Evolutionary conservation across 495 filamentous ascomycete genomes (phyloP), one percentile per base, ranked within the genome.

Genomic region (Cenococcum geophilum): DNA sequence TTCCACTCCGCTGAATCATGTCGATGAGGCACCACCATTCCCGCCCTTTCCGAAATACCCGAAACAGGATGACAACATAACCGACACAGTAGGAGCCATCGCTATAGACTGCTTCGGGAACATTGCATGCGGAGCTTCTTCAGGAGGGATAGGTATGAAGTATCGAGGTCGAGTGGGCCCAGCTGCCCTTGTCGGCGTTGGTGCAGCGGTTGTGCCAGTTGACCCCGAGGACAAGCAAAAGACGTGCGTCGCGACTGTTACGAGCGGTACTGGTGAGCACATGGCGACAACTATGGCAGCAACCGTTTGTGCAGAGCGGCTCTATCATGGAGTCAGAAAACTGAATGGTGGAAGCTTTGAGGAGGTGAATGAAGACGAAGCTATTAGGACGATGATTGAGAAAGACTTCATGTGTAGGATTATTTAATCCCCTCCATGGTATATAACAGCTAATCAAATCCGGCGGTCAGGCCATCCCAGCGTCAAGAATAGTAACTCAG

Each of bases 111-210:
- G 77, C 22, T 83, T 78, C 42, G 93, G 93, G 20, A 86, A 87
- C 51, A 96, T 98, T 70, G 95, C 93, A 5, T 93, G 92, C 9
- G 93, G 89, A n/a, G 95, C 95, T 2, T 97, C 93, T 6, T 98
- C 93, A 50, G 93, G 93, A n/a, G 93, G 93, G 6, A 97, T 97
- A 64, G 95, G 95, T 16, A 96, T 98, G 91, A 98, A 98, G 68
- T 91, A 93, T 74, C 80, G 83, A 50, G 93, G 93, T 23, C 85
- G 93, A 47, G 80, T 95, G 67, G 93, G 93, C 2, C 93, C 93
- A 36, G 93, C 93, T 22, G 93, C 93, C 6, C 78, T 98, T 12
- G 88, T 97, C 21, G 92, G 92, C 11, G 81, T 98, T 55, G 93
- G 93, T 45, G 91, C 91, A 16, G 83, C 87, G 55, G 86, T 97